Evolutionary conservation across 768 basidiomycete species (phyloP).

Genomic region (Multifurca ochricompacta): DNA sequence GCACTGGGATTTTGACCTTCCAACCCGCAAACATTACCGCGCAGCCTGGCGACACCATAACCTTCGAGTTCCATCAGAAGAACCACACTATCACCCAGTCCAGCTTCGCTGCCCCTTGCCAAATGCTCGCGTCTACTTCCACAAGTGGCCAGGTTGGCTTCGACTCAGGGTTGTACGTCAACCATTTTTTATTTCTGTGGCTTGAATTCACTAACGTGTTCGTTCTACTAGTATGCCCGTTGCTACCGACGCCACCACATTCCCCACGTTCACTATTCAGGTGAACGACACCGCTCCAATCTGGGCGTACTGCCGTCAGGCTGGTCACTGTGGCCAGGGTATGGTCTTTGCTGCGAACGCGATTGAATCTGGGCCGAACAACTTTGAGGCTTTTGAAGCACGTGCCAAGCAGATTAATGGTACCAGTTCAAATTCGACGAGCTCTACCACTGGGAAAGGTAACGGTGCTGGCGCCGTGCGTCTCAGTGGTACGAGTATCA

Average conservation of each 20-base stretch:
- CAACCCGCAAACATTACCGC: conserved; percentile 31
- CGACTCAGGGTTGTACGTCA: conserved; percentile 33
- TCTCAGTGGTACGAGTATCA: conserved; percentile 8
- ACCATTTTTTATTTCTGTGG: background rate
- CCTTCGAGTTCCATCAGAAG: conserved; percentile 35
- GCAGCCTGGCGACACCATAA: conserved; percentile 32
- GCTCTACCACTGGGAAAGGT: background rate
- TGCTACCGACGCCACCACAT: conserved; percentile 33
- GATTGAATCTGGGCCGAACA: conserved; percentile 41
- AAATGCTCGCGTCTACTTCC: conserved; percentile 35
- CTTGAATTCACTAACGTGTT: background rate
- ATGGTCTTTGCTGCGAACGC: conserved; percentile 59
- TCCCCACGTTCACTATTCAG: conserved; percentile 45
- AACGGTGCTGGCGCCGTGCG: conserved; percentile 17
- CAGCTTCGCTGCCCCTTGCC: conserved; percentile 31
- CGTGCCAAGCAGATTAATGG: conserved; percentile 40
- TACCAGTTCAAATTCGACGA: conserved; percentile 23
- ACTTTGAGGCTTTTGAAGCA: conserved; percentile 44
- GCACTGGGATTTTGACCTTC: conserved; percentile 24
- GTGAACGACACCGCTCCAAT: conserved; percentile 50
- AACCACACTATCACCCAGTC: conserved; percentile 35
- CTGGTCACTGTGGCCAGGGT: conserved; percentile 44
- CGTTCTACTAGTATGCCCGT: conserved; percentile 38
- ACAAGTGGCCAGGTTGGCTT: conserved; percentile 37
- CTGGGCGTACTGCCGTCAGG: conserved; percentile 49